A percentile compares a stretch with the other conserved stretches of the same genome.
Conservation (phyloP, 1,139 yeast species). For the Kodamaea derodonti region DNA sequence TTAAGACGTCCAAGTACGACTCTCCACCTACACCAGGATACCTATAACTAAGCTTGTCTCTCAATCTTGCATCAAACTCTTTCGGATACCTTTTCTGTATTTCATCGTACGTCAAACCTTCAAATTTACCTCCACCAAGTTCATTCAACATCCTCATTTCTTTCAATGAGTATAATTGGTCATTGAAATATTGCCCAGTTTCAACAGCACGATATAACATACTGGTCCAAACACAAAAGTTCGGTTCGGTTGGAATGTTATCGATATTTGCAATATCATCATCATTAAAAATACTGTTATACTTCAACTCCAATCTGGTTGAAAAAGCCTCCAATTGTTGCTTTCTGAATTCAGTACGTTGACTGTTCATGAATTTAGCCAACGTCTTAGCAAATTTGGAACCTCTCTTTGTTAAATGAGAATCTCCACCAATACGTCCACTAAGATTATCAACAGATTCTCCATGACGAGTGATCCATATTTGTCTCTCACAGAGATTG, state of each 20-base stretch:
- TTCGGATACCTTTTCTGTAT: slow-evolving; percentile 68
- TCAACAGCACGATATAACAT: slow-evolving; percentile 77
- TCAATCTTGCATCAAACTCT: slow-evolving; percentile 73
- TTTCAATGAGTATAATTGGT: slow-evolving; percentile 70
- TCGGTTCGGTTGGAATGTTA: slow-evolving; percentile 53
- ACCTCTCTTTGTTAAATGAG: slow-evolving; percentile 78
- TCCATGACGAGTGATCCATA: slow-evolving; percentile 95
- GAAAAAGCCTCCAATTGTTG: slow-evolving; percentile 56
- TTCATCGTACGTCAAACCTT: slow-evolving; percentile 56
- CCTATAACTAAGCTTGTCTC: slow-evolving; percentile 75
- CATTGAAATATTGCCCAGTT: slow-evolving; percentile 72
- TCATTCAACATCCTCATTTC: slow-evolving; percentile 94
- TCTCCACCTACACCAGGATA: slow-evolving; percentile 99
- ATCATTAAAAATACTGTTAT: slow-evolving; percentile 29
- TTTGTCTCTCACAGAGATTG: slow-evolving; percentile 85
- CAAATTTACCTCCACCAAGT: slow-evolving; percentile 87
- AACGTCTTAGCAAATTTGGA: slow-evolving; percentile 67
- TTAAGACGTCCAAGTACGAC: slow-evolving; percentile 87
- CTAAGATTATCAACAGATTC: slow-evolving; percentile 80
- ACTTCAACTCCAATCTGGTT: slow-evolving; percentile 39
- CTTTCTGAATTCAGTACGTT: slow-evolving; percentile 66
- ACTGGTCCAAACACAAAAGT: slow-evolving; percentile 91
- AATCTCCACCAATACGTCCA: slow-evolving; percentile 93
- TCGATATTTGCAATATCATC: slow-evolving; percentile 24
- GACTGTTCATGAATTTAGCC: slow-evolving; percentile 68